phyloP scores from a whole-genome alignment of 495 filamentous ascomycete genomes.

The Xylaria palmicola region DNA sequence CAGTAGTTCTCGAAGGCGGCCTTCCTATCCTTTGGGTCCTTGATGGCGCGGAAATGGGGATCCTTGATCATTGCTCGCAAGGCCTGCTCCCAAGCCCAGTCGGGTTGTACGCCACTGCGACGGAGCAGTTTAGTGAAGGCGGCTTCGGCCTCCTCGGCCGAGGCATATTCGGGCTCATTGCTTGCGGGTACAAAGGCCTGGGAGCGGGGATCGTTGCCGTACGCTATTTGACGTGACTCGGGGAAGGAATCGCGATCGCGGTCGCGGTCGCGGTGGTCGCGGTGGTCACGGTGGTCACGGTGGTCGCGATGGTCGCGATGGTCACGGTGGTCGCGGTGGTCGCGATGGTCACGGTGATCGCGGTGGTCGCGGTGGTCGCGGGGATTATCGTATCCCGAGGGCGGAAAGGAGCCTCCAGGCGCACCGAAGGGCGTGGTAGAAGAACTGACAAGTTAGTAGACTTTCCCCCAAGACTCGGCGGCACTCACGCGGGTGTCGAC shows the following conservation, averaged over 20 bases:
- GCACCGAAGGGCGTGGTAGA: conserved; percentile 66
- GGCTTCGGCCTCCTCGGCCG: conserved; percentile 86
- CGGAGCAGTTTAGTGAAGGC: conserved; percentile 92
- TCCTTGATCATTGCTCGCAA: conserved; percentile 90
- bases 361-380: conserved; percentile 15
- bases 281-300: conserved; percentile 26
- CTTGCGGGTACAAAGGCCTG: conserved; percentile 61
- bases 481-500: conserved; percentile 62
- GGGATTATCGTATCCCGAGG: conserved; percentile 32
- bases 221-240: conserved; percentile 66
- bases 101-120: conserved; percentile 77
- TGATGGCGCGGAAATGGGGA: conserved; percentile 88
- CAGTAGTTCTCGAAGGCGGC: conserved; percentile 94
- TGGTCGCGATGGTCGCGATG: conserved; percentile 33
- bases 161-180: conserved; percentile 80
- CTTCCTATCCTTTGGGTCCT: conserved; percentile 90
- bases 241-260: conserved; percentile 55
- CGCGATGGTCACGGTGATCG: conserved; percentile 35
- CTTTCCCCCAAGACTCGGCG: background rate
- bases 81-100: conserved; percentile 91
- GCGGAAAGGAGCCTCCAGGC: conserved; percentile 54
- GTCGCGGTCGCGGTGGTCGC: conserved; percentile 29
- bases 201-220: conserved; percentile 63
- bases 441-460: conserved; percentile 43
- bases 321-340: conserved; percentile 17